Evolutionary conservation across 306 rosid genomes (phyloP), one percentile per base, ranked within the genome.

Genomic region (Carpinus fangiana): DNA sequence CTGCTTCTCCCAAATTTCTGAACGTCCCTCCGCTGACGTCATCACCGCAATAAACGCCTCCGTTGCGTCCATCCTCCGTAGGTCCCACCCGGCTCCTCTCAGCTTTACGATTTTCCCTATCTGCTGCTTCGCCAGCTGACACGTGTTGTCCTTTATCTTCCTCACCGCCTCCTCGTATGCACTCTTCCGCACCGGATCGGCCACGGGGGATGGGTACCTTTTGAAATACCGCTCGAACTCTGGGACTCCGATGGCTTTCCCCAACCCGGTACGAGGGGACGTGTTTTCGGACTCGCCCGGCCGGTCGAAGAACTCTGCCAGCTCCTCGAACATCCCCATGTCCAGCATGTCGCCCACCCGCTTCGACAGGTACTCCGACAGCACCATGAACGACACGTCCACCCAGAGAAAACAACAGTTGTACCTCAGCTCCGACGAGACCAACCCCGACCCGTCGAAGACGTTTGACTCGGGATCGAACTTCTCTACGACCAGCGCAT

Each of bases 331-430:
- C 99, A 95, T 95, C 2, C 99, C 97, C 21, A 88, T 83, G 53
- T 87, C 87, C 5, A 95, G 83, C 99, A 95, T 95, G 10, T 90
- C 99, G 56, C 93, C 99, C 8, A 95, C 99, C 74, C 99, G 90
- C 73, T 82, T 83, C 56, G 74, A 51, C 21, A 95, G 28, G 26
- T 93, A 91, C 4, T 82, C 88, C 0, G 84, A 78, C 48, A 91
- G 23, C n/a, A 91, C 93, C 0, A 79, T 75, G 18, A 88, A 51
- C 2, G 93, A 90, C 2, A 92, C 92, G 54, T 95, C 96, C 20
- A 95, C 92, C 98, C 98, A 93, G 13, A 95, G 84, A 62, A 95
- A 91, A 71, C 99, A 93, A 21, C 99, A 95, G 31, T 83, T 59
- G 83, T 93, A 95, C 50, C 93, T 82, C 14, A 92, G 75, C 83